Evolutionary conservation across 768 basidiomycete genomes (phyloP), one percentile per base, ranked within the genome.

Genomic region (Suillus weaverae): DNA sequence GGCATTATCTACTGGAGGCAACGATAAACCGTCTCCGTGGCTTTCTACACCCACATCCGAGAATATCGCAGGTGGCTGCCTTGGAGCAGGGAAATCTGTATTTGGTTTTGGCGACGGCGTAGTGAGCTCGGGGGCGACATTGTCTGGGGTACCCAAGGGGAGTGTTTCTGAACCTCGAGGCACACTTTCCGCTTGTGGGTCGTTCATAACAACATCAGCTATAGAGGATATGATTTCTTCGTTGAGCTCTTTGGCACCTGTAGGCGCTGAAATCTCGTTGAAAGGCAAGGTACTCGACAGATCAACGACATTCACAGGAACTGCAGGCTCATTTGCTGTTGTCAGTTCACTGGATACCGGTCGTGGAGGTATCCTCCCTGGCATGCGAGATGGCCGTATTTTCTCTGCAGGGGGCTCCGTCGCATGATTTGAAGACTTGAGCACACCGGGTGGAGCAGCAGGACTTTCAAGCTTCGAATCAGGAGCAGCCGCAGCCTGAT

Each of bases 401-500:
- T 59, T 59, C 26, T 32, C 57, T 13, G 26, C 57, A 32, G 38
- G 56, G 10, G 22, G 26, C 20, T 30, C 38, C 20, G 30, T 20
- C 4, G 18, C 18, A 30, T 59, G 39, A 5, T 20, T 30, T 22
- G 6, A 13, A 7, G 30, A 11, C 10, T 41, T 13, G 1, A n/a
- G 18, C 39, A 11, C 14, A 32, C 18, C 9, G 1, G 26, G 26
- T 30, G 38, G 57, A 20, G 18, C 16, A 39, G 3, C 6, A 18
- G 26, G 57, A 41, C 57, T 59, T 41, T 6, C 32, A 32, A 22
- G 32, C 20, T 33, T 33, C 35, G 33, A 13, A 7, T 54, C 32
- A 30, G 64, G 32, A 46, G 16, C 10, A 7, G 62, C 35, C 30
- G 11, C 53, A 11, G 36, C 22, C 33, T 67, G 75, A 26, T 63